Base-by-base conservation (phyloP, 345 rosid species). In the Psidium friedrichsthalianum region DNA sequence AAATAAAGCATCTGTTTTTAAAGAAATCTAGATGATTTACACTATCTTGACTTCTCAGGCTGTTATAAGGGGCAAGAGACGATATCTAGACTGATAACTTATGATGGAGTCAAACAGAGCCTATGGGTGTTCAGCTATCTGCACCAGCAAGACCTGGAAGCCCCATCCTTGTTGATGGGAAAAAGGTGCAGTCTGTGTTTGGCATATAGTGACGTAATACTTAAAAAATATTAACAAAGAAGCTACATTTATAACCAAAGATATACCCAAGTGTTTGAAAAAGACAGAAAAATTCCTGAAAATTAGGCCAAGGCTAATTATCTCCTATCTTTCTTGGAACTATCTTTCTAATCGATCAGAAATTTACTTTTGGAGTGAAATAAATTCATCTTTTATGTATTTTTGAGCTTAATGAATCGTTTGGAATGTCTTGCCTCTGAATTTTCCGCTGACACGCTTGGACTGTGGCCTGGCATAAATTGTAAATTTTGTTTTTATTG, bases 61-160 rank as follows among this genome's bases (percentile, higher is more conserved):
- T 96, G 99, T 90, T 96, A 95, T 13, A 95, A 96, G 89, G 99
- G 99, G 85, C 99, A 96, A 90, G 99, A 95, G 93, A 95, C 96
- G 0, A 92, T 96, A 74, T 87, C 99, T 85, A 92, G 98, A 86
- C 95, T 96, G 84, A 91, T 95, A 84, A 96, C 98, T 32, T 96
- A 95, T 56, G 94, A 94, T 87, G 99, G 98, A 88, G 90, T 95
- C 87, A 96, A 94, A 88, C 98, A 95, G 91, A 94, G 85, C 85
- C 90, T 96, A 56, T 92, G 94, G 95, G 98, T 85, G 90, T 96
- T 88, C 59, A 85, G 82, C 91, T 95, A 64, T 92, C 98, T 85
- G 98, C 92, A 84, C 90, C 91, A 74, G 98, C 94, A 25, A 95
- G 93, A 88, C 94, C 98, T 8, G 98, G 94, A 83, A 93, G 95